These are phyloP conservation scores for Tylopilus cervinicoccineus DNA, from an alignment of 768 basidiomycete genomes.

Conservation along the genomic window DNA sequence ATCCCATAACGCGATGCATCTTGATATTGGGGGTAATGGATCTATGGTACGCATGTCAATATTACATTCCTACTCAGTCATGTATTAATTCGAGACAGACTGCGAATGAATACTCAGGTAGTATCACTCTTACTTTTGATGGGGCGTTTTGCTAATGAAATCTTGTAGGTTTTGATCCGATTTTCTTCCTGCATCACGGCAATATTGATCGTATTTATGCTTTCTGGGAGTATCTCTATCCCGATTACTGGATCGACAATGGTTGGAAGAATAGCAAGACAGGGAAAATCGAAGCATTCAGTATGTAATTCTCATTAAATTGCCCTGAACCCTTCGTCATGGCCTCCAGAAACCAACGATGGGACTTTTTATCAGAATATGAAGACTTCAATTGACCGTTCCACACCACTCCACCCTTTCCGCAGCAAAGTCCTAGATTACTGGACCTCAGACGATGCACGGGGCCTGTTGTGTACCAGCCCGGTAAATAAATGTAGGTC, in stretches of 20 bases:
- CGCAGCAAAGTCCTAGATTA: constrained; percentile 1
- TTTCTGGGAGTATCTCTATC: constrained; percentile 22
- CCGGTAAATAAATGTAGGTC: constrained; percentile 6
- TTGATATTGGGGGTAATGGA: constrained; percentile 16
- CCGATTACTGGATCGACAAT: constrained; percentile 11
- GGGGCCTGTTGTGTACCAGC: constrained; percentile 1
- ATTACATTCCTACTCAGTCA: neutral
- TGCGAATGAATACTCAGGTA: constrained; percentile 19
- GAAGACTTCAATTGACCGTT: neutral
- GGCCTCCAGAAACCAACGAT: neutral
- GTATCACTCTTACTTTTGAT: neutral
- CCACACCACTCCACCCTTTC: constrained; percentile 11
- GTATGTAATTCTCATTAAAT: neutral
- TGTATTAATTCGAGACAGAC: constrained; percentile 1
- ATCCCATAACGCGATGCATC: constrained; percentile 17
- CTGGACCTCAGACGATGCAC: constrained; percentile 13
- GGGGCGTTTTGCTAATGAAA: neutral
- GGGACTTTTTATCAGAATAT: constrained; percentile 3
- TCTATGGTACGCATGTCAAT: constrained; percentile 9
- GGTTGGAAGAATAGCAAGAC: constrained; percentile 9
- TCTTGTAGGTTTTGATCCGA: constrained; percentile 12
- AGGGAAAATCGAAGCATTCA: constrained; percentile 2
- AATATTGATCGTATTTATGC: constrained; percentile 19
- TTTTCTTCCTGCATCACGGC: constrained; percentile 18
- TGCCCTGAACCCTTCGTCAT: neutral